A percentile compares a stretch with the other conserved stretches of the same genome.
Evolutionary conservation across 768 basidiomycete species (phyloP).

Genomic region (Dentipellis fragilis): DNA sequence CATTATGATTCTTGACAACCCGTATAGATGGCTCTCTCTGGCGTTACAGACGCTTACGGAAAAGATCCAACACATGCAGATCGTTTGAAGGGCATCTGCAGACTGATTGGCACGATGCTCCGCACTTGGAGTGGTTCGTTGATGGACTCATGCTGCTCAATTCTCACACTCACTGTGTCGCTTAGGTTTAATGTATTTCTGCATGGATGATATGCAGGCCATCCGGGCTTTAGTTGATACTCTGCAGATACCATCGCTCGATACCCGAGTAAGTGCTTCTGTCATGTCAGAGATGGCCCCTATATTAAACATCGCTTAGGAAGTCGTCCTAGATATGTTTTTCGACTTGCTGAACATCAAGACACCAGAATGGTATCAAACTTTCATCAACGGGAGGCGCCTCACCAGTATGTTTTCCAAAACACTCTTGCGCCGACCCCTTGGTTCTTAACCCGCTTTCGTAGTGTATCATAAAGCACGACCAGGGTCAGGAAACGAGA

Average conservation of each 20-base stretch:
- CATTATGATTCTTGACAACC: neutral
- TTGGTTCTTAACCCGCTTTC: no score
- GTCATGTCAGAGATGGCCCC: neutral
- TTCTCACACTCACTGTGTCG: neutral
- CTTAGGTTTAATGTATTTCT: constrained; percentile 83
- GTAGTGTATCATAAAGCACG: constrained; percentile 46
- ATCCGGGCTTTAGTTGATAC: constrained; percentile 80
- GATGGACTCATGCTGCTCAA: neutral
- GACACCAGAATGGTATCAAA: constrained; percentile 85
- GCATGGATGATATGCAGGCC: constrained; percentile 80
- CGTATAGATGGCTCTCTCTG: constrained; percentile 69
- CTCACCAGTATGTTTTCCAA: constrained; percentile 62
- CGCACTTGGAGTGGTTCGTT: constrained; percentile 87
- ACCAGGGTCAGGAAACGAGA: constrained; percentile 16
- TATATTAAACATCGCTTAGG: constrained; percentile 36
- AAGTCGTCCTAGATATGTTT: constrained; percentile 88
- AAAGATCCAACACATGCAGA: constrained; percentile 73
- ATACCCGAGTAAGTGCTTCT: constrained; percentile 57
- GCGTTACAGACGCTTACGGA: constrained; percentile 88
- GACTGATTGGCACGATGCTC: constrained; percentile 74
- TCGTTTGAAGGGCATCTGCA: constrained; percentile 66
- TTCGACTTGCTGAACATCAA: constrained; percentile 90
- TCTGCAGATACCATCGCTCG: constrained; percentile 78
- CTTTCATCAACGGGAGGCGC: constrained; percentile 82
- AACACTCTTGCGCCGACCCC: no score